Base-by-base conservation (phyloP, 495 filamentous ascomycete species). In the Aspergillus indologenus region DNA sequence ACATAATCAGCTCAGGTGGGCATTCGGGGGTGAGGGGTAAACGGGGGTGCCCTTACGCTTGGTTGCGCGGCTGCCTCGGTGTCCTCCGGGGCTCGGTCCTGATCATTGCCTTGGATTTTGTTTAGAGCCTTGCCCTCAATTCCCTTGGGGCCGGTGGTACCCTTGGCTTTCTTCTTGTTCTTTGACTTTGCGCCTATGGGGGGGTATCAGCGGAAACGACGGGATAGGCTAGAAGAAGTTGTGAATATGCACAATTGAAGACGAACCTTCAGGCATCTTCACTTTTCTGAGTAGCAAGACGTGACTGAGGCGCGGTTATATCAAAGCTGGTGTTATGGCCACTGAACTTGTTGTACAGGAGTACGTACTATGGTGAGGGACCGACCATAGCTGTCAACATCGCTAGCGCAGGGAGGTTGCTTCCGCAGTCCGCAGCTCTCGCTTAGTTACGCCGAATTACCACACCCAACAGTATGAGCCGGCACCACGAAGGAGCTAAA, bases 131-230 rank as follows among this genome's bases (percentile, higher is more conserved):
- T 22, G 56, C 60, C 61, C 21, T 67, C 64, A 7, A 61, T 63
- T 45, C 56, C 67, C 40, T 61, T 68, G 52, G 66, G 66, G 64
- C 79, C 84, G 58, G 72, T 67, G 57, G 70, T 73, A 57, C 70
- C 80, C 72, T 83, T 87, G 71, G 87, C 90, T 77, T 86, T 90
- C 70, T 84, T 89, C 71, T 81, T 85, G 69, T 83, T 88, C 79
- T 87, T 90, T 62, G 86, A 84, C 66, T 83, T 86, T 53, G 75
- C 59, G 68, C 74, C 82, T 82, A 61, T 44, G 18, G 26, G 50
- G 19, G 47, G 61, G 50, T 61, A 47, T 58, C 22, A 62, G 24
- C 54, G 45, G 24, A 48, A 24, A 23, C 17, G 24, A 44, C 48
- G 47, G 51, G 44, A 5, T 22, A 52, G 44, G 50, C 56, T 60